Conservation (phyloP, 2,329 filamentous ascomycete species). For the Phoma sp. region DNA sequence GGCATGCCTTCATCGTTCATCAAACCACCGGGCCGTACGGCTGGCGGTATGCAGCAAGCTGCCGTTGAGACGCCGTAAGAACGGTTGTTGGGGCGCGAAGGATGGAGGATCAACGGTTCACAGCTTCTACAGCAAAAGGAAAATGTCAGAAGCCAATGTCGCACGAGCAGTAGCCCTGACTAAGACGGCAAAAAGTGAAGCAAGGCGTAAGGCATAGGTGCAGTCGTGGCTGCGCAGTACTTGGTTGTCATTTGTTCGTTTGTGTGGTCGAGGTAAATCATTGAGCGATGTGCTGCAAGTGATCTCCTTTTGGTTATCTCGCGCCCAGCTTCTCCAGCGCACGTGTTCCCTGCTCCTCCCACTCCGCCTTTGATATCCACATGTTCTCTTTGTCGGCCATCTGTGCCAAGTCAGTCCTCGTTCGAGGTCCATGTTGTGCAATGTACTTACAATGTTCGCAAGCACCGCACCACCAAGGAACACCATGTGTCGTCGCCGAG, state of each 20-base stretch:
- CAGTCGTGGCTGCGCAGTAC: slow-evolving; percentile 6
- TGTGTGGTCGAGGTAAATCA: slow-evolving; percentile 12
- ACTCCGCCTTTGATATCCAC: slow-evolving; percentile 98
- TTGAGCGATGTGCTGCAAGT: slow-evolving; percentile 14
- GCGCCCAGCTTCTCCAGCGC: slow-evolving; percentile 92
- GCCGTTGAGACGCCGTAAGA: not conserved
- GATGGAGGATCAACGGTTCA: slow-evolving; percentile 11
- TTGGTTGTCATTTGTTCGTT: slow-evolving; percentile 21
- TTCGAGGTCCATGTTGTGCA: not conserved
- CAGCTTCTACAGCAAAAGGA: not conserved
- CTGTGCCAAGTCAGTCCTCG: slow-evolving; percentile 45
- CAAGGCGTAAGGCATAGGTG: not conserved
- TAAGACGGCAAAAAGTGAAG: not conserved
- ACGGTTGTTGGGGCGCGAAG: slow-evolving; percentile 8
- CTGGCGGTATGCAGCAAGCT: not conserved
- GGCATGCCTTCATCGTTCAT: not conserved
- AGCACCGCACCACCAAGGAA: slow-evolving; percentile 96
- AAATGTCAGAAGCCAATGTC: not conserved
- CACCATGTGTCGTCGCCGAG: slow-evolving; percentile 97
- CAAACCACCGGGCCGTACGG: not conserved
- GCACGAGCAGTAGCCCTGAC: not conserved
- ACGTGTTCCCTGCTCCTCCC: slow-evolving; percentile 88
- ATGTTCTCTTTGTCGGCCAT: slow-evolving; percentile 99
- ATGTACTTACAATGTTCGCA: slow-evolving; percentile 78
- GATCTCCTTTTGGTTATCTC: slow-evolving; percentile 61